These are phyloP conservation scores for Microstegium vimineum DNA, from an alignment of 176 grass and related monocot genomes.

Conservation along the genomic window DNA sequence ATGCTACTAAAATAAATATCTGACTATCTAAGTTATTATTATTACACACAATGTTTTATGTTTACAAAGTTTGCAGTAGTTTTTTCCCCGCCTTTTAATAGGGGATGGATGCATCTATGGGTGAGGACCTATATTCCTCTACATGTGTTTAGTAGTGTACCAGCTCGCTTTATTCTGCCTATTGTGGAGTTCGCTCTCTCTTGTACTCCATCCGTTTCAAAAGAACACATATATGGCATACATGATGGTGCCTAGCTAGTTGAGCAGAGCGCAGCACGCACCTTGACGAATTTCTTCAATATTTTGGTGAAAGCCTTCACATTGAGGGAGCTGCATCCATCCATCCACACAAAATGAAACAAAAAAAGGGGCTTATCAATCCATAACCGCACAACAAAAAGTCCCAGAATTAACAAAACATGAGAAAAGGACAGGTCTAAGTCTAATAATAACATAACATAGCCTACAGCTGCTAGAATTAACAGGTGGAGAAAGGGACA, in stretches of 20 bases:
- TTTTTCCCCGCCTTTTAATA: neutral
- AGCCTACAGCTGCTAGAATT: neutral
- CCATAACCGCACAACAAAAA: neutral
- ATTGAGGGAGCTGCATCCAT: conserved; percentile 66
- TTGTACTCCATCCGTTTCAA: conserved; percentile 15
- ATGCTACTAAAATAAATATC: neutral
- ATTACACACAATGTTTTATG: neutral
- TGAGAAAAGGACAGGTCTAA: neutral
- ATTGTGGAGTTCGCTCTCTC: neutral
- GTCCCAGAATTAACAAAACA: neutral
- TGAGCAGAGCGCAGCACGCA: conserved; percentile 11
- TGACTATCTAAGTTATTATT: neutral
- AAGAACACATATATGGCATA: neutral
- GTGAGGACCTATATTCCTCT: neutral
- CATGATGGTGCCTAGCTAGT: neutral
- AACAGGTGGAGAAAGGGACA: neutral
- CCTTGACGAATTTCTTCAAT: conserved; percentile 94
- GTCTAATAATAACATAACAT: neutral
- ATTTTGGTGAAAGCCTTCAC: conserved; percentile 95
- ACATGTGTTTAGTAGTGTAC: neutral
- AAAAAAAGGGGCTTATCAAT: neutral
- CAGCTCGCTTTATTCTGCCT: neutral
- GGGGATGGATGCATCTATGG: neutral
- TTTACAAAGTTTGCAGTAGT: neutral
- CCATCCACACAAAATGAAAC: conserved; percentile 18